A percentile compares a stretch with the other conserved stretches of the same genome.
Conservation (phyloP, 2,329 filamentous ascomycete species). For the Aspergillus glaucus region DNA sequence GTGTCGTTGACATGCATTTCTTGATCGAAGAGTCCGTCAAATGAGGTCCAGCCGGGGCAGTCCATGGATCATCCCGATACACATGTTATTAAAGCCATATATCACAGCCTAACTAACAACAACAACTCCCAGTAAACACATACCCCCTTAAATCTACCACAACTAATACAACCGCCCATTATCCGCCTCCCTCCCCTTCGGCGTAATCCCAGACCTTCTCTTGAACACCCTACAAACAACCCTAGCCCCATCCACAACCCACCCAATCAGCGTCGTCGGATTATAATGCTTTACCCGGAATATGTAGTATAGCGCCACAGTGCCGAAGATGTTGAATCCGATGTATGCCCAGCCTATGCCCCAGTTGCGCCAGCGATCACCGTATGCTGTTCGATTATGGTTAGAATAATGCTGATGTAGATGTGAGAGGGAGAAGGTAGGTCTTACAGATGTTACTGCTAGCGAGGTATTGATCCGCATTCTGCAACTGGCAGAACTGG, state of each 20-base stretch:
- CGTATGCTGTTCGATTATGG: conserved; percentile 36
- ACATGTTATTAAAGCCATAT: no score
- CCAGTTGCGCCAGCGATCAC: conserved; percentile 62
- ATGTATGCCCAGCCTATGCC: conserved; percentile 58
- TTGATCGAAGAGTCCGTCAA: no score
- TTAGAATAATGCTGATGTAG: no score
- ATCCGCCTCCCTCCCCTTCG: conserved; percentile 23
- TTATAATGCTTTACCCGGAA: conserved; percentile 40
- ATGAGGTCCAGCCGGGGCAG: no score
- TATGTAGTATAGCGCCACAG: conserved; percentile 50
- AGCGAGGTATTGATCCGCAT: conserved; percentile 38
- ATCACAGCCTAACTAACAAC: no score
- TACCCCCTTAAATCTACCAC: no score
- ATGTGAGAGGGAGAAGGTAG: background rate
- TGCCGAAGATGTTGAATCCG: conserved; percentile 52
- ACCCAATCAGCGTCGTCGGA: conserved; percentile 21
- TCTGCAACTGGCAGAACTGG: conserved; percentile 39
- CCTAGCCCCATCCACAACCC: conserved; percentile 13
- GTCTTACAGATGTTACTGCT: conserved; percentile 38
- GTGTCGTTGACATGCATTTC: no score
- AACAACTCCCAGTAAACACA: no score
- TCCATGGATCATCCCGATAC: no score
- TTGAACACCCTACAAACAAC: conserved; percentile 27
- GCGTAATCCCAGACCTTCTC: conserved; percentile 24
- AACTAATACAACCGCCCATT: conserved; percentile 21